Conservation (phyloP, 2,329 filamentous ascomycete genomes). For the Acrocalymma vagum region DNA sequence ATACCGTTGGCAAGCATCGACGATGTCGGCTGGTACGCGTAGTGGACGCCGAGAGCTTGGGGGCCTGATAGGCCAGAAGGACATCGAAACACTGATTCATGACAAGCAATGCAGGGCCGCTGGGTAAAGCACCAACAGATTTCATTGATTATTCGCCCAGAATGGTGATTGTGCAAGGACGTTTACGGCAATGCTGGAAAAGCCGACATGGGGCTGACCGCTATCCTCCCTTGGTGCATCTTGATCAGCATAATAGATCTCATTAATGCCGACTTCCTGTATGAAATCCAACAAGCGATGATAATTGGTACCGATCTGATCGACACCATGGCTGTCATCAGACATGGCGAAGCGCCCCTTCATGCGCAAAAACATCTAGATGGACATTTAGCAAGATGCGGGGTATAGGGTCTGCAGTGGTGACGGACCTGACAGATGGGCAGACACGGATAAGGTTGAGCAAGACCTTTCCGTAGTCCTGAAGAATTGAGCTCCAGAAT, state of each 20-base stretch:
- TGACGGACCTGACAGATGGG: conserved; percentile 76
- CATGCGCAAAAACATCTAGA: conserved; percentile 73
- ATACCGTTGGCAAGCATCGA: conserved; percentile 10
- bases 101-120: too few relatives aligned
- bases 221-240: conserved; percentile 30
- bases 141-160: conserved; percentile 31
- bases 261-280: conserved; percentile 68
- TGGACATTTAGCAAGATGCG: conserved; percentile 24
- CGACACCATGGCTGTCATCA: conserved; percentile 91
- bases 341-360: conserved; percentile 88
- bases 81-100: too few relatives aligned
- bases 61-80: too few relatives aligned
- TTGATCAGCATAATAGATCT: conserved; percentile 57
- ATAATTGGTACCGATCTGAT: conserved; percentile 90
- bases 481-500: conserved; percentile 91
- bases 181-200: conserved; percentile 40
- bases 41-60: too few relatives aligned
- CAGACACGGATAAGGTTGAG: conserved; percentile 85
- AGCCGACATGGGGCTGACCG: conserved; percentile 46
- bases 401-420: conserved; percentile 11
- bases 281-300: conserved; percentile 74
- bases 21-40: too few relatives aligned
- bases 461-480: conserved; percentile 86
- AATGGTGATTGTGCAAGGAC: conserved; percentile 39
- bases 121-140: too few relatives aligned